Evolutionary conservation across 495 filamentous ascomycete genomes (phyloP).

Genomic region (Aspergillus avenaceus): DNA sequence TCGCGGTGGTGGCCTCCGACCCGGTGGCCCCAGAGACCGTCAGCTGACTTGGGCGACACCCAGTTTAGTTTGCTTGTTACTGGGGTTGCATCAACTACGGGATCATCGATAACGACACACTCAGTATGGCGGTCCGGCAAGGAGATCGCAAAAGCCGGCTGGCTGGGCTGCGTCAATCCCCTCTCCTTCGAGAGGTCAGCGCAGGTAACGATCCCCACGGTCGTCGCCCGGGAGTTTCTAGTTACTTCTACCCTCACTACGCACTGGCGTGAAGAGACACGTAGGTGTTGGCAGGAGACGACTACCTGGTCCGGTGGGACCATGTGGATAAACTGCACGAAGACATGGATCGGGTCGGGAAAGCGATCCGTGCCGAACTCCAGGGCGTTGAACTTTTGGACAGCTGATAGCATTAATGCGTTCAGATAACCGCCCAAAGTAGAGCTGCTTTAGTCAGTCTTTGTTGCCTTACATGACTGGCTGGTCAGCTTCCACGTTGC

Average conservation of each 20-base stretch:
- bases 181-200: slow-evolving; percentile 14
- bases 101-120: slow-evolving; percentile 18
- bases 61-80: slow-evolving; percentile 19
- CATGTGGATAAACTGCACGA: slow-evolving; percentile 19
- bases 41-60: slow-evolving; percentile 13
- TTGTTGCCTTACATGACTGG: background rate
- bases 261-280: slow-evolving; percentile 14
- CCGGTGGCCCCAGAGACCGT: slow-evolving; percentile 21
- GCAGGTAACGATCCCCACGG: slow-evolving; percentile 15
- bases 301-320: slow-evolving; percentile 11
- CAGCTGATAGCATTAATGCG: slow-evolving; percentile 15
- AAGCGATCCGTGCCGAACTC: slow-evolving; percentile 8
- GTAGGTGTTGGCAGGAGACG: slow-evolving; percentile 11
- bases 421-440: slow-evolving; percentile 19
- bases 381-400: slow-evolving; percentile 8
- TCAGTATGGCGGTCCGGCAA: slow-evolving; percentile 14
- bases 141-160: background rate
- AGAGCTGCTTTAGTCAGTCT: slow-evolving; percentile 13
- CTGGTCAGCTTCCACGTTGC: background rate
- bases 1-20: slow-evolving; percentile 20
- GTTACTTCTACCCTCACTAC: slow-evolving; percentile 18
- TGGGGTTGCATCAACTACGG: slow-evolving; percentile 19
- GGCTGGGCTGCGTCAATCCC: slow-evolving; percentile 9
- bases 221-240: background rate
- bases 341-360: slow-evolving; percentile 18